These are phyloP conservation scores for Symmetrospora coprosmae DNA, from an alignment of 768 basidiomycete genomes.

Conservation along the genomic window DNA sequence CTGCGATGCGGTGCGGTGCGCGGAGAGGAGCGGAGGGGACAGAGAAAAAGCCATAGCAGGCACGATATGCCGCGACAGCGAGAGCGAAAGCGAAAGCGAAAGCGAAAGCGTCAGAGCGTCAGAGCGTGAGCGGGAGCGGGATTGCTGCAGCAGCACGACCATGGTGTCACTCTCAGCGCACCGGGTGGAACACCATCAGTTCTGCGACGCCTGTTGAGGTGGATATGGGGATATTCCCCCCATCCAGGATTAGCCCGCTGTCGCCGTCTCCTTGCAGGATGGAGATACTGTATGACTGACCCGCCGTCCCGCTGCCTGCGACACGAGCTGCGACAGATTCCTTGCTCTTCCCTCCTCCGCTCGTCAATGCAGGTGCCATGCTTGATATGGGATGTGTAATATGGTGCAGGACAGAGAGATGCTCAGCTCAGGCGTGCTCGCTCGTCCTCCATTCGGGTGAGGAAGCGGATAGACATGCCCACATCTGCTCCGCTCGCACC, in stretches of 20 bases:
- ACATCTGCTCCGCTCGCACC: no score
- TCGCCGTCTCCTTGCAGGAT: not conserved
- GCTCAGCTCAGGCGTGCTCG: no score
- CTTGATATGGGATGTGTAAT: no score
- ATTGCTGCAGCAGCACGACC: not conserved
- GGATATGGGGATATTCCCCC: not conserved
- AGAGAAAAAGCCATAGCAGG: not conserved
- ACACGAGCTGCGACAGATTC: constrained; percentile 70
- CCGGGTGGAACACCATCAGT: constrained; percentile 46
- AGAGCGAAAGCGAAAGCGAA: not conserved
- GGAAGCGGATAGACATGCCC: no score
- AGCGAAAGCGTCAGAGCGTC: not conserved
- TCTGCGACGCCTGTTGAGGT: constrained; percentile 65
- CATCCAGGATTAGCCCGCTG: not conserved
- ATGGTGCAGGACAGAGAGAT: no score
- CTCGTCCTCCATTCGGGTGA: no score
- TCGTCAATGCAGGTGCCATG: no score
- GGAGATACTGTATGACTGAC: constrained; percentile 41
- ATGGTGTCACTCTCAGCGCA: not conserved
- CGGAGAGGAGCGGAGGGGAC: no score
- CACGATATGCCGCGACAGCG: not conserved
- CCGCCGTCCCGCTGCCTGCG: constrained; percentile 81
- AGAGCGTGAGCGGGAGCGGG: not conserved
- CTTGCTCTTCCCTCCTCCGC: constrained; percentile 15
- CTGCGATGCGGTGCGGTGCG: no score